Evolutionary conservation across 371 early-diverging fungal genomes (phyloP).

Genomic region (Saksenaea vasiformis): DNA sequence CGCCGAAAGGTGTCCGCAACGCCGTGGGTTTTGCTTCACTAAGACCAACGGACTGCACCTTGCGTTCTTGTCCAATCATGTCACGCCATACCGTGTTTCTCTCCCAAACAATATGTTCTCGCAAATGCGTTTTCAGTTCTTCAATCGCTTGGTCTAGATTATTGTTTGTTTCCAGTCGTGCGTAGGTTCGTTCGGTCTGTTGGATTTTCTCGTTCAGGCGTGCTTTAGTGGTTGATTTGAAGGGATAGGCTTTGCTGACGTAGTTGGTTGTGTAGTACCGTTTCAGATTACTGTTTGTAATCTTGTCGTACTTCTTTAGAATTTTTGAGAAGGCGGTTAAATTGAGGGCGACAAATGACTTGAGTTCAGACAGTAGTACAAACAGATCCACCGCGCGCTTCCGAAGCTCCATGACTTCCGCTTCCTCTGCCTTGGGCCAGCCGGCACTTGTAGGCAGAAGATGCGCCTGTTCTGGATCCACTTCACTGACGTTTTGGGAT

Average conservation of each 20-base stretch:
- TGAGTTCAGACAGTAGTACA: conserved; percentile 81
- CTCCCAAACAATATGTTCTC: conserved; percentile 94
- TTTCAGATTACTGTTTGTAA: conserved; percentile 66
- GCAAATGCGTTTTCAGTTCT: conserved; percentile 79
- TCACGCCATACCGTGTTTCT: conserved; percentile 98
- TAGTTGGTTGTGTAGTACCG: conserved; percentile 45
- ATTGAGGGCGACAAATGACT: conserved; percentile 92
- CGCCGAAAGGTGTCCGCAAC: conserved; percentile 50
- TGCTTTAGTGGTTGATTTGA: conserved; percentile 56
- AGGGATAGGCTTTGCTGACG: conserved; percentile 68
- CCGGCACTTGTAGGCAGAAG: conserved; percentile 7
- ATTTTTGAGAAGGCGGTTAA: conserved; percentile 95
- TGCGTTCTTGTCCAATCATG: conserved; percentile 91
- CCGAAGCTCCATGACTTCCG: conserved; percentile 46
- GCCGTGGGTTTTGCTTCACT: conserved; percentile 42
- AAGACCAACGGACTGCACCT: conserved; percentile 68
- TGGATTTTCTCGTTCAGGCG: conserved; percentile 65
- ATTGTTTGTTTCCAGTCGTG: conserved; percentile 52
- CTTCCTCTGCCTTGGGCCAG: conserved; percentile 29
- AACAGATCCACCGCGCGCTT: conserved; percentile 66
- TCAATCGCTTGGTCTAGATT: conserved; percentile 63
- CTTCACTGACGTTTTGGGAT: conserved; percentile 38
- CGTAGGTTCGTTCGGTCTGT: conserved; percentile 59
- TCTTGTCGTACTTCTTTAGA: conserved; percentile 96
- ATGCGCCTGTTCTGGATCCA: conserved; percentile 20